A percentile compares a stretch with the other conserved stretches of the same genome.
Evolutionary conservation across 139 green algal species (phyloP).

Genomic region (Picochlorum sp.): DNA sequence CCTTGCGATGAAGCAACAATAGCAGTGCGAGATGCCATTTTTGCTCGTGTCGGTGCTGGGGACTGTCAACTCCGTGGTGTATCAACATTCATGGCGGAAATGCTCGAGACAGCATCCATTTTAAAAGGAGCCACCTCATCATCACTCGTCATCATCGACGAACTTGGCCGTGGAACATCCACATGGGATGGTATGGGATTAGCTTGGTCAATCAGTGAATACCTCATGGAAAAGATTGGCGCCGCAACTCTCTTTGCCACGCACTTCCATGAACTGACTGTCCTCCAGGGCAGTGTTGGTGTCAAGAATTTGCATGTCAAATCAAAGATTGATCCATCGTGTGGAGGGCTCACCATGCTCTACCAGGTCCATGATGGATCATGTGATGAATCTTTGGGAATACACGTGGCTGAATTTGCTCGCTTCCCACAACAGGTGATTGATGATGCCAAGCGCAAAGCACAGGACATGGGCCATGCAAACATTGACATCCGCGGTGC

Average conservation of each 20-base stretch:
- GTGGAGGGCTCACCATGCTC: slow-evolving; percentile 80
- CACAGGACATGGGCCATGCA: slow-evolving; percentile 50
- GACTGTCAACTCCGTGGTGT: slow-evolving; percentile 91
- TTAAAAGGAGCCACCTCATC: slow-evolving; percentile 62
- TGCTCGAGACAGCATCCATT: slow-evolving; percentile 91
- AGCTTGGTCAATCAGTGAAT: slow-evolving; percentile 91
- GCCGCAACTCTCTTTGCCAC: slow-evolving; percentile 87
- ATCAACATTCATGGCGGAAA: slow-evolving; percentile 99
- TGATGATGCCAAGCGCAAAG: slow-evolving; percentile 57
- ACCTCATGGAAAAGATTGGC: slow-evolving; percentile 63
- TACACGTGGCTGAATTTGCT: slow-evolving; percentile 87
- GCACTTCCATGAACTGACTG: slow-evolving; percentile 98
- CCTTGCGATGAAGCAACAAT: slow-evolving; percentile 73
- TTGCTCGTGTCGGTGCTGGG: slow-evolving; percentile 89
- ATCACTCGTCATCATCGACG: slow-evolving; percentile 93
- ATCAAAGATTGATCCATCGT: slow-evolving; percentile 50
- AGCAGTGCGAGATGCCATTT: slow-evolving; percentile 85
- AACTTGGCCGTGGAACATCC: slow-evolving; percentile 89
- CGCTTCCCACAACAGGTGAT: slow-evolving; percentile 79
- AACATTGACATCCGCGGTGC: slow-evolving; percentile 35
- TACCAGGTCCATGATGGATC: slow-evolving; percentile 72
- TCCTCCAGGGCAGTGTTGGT: slow-evolving; percentile 52
- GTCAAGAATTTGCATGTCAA: slow-evolving; percentile 74
- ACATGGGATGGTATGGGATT: slow-evolving; percentile 97
- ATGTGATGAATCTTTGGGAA: slow-evolving; percentile 91